Evolutionary conservation across 2,329 filamentous ascomycete species (phyloP), one percentile per base, ranked within the genome.

Genomic region (Shiraia bambusicola): DNA sequence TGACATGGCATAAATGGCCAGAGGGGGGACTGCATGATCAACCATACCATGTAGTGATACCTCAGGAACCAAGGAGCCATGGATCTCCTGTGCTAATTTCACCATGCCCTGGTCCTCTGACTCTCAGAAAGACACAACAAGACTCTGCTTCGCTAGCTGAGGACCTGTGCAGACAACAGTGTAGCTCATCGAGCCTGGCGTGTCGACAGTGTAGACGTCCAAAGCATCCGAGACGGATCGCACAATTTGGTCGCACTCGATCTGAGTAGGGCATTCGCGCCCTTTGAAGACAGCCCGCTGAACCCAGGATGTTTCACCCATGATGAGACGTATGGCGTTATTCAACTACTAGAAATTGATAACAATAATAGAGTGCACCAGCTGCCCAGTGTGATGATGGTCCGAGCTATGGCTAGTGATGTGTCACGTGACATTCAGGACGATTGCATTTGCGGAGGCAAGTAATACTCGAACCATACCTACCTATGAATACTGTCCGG

Each of bases 141-240:
- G 37, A 30, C 22, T 30, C 30, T 34, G 29, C 13, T 40, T 34
- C 37, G 29, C 37, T 40, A 34, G 19, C 37, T 40, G 37, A 40
- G 6, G 30, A 40, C 37, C 29, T 28, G 30, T 40, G 37, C 37
- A 40, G 30, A 40, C 29, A 26, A 40, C 37, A 27, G 29, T 40
- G 30, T 40, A 40, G 37, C 37, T 40, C 30, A 40, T 40, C 30
- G 37, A 40, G 29, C 37, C 37, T 40, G 37, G 37, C 30, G 30
- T 40, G 22, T 40, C 37, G 37, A 34, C 19, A 34, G 28, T 34
- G 30, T 40, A 26, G 30, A 40, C 30, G 24, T 40, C 29, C 30
- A 31, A 34, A 34, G 37, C 29, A 34, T 28, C 24, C 24, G 37
- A 34, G 30, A 40, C 30, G 29, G 37, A 40, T 33, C 37, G 37